Conservation (phyloP, 169 alveolate species). For the Babesia ovis region DNA sequence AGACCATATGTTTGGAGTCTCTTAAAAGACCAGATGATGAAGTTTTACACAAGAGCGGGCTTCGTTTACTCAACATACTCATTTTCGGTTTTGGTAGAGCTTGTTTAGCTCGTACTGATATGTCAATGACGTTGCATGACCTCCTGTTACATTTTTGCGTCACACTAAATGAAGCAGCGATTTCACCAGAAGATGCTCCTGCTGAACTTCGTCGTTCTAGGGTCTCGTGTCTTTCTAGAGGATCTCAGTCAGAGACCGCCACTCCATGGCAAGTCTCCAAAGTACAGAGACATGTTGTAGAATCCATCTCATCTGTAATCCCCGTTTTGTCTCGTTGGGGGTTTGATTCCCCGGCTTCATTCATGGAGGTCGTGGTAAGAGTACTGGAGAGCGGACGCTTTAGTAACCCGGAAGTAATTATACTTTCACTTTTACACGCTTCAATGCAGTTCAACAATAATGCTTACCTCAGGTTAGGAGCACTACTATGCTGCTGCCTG, state of each 20-base stretch:
- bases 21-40: slow-evolving; percentile 7
- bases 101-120: neutral
- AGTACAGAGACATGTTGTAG: neutral
- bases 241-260: neutral
- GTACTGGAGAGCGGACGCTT: slow-evolving; percentile 18
- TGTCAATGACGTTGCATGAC: neutral
- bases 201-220: slow-evolving; percentile 11
- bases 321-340: slow-evolving; percentile 32
- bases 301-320: neutral
- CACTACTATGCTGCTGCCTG: slow-evolving; percentile 17
- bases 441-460: slow-evolving; percentile 19
- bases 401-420: neutral
- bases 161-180: slow-evolving; percentile 11
- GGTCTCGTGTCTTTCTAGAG: neutral
- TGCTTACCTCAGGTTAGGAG: slow-evolving; percentile 41
- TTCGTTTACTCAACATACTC: slow-evolving; percentile 21
- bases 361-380: slow-evolving; percentile 16
- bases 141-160: slow-evolving; percentile 1
- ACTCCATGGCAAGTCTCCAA: slow-evolving; percentile 7
- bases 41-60: slow-evolving; percentile 15
- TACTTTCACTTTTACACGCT: slow-evolving; percentile 24
- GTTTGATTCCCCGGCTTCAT: slow-evolving; percentile 29
- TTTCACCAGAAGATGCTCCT: slow-evolving; percentile 1
- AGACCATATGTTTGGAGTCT: neutral
- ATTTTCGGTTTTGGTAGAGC: slow-evolving; percentile 12